Evolutionary conservation across 78 protist species (phyloP), one percentile per base, ranked within the genome.

Genomic region (Capsaspora owczarzaki): DNA sequence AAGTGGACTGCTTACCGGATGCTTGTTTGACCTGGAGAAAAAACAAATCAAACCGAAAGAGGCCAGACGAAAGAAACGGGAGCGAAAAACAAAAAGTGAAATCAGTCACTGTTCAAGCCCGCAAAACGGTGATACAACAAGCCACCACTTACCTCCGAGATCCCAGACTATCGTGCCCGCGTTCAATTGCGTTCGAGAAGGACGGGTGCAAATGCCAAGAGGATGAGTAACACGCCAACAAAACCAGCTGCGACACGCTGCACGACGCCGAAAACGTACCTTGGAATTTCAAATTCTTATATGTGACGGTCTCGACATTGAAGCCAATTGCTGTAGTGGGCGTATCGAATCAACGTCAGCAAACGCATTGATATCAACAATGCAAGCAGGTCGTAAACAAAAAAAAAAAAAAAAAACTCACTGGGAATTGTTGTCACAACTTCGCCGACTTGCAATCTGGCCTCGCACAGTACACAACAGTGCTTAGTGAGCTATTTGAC

Each of bases 291-390:
- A 97, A 78, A 71, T 95, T 94, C 90, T 93, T 86, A 86, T 91
- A 94, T 56, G 90, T 86, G n/a, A 97, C 92, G 10, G 87, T 81
- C 86, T 94, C 97, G 63, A 91, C 93, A 78, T 94, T 93, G 85
- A 96, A 96, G 31, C 99, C 98, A 40, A 33, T 61, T 33, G 33
- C 70, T 27, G 33, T 19, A n/a, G 27, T 23, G 63, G 27, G 31
- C 63, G 23, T 23, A 19, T 10, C 31, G n/a, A 10, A 53, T 19
- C 8, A 60, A 60, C 12, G 35, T 23, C 38, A 20, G 68, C 22
- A 60, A 8, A 8, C n/a, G 22, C 8, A 60, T 8, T 49, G n/a
- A 49, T 49, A 49, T 16, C n/a, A 16, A 56, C 4, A 16, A 10
- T 25, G 66, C 20, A 16, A 56, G 33, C 12, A 6, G 66, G 33